These are phyloP conservation scores for Cnidoscolus chayamansa DNA, from an alignment of 441 rosid genomes.

Conservation along the genomic window DNA sequence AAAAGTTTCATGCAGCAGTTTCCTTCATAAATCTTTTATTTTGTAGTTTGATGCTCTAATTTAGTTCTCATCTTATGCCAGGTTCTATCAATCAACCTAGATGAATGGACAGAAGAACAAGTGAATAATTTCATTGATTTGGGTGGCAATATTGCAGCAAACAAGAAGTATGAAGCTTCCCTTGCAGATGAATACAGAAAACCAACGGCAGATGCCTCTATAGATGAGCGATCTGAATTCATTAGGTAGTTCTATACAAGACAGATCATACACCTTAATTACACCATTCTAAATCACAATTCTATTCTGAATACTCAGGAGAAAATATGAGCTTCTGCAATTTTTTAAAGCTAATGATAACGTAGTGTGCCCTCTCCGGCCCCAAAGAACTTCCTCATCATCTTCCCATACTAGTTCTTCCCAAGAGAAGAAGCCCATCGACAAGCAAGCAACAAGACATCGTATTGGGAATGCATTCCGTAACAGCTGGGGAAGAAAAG, in stretches of 20 bases:
- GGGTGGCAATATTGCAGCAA: constrained; percentile 77
- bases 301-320: constrained; percentile 44
- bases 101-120: constrained; percentile 98
- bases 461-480: constrained; percentile 75
- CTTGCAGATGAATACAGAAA: constrained; percentile 58
- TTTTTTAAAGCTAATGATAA: constrained; percentile 45
- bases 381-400: constrained; percentile 28
- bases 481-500: constrained; percentile 89
- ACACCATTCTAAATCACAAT: constrained; percentile 19
- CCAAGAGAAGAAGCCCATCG: constrained; percentile 41
- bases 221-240: constrained; percentile 74
- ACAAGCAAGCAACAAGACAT: constrained; percentile 55
- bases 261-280: constrained; percentile 1
- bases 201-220: constrained; percentile 71
- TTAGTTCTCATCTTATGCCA: constrained; percentile 29
- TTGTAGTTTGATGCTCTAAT: constrained; percentile 19
- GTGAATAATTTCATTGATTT: constrained; percentile 49
- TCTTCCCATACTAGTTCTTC: constrained; percentile 37
- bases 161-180: constrained; percentile 73
- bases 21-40: background rate
- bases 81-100: constrained; percentile 90
- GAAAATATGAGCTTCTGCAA: constrained; percentile 73
- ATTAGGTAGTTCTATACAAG: constrained; percentile 47
- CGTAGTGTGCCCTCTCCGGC: constrained; percentile 37
- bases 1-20: background rate